Percentiles rank a stretch among this genome's conserved stretches.
Evolutionary conservation across 225 moss, liverwort and hornwort genomes (phyloP).

Genomic region (Bryum argenteum): DNA sequence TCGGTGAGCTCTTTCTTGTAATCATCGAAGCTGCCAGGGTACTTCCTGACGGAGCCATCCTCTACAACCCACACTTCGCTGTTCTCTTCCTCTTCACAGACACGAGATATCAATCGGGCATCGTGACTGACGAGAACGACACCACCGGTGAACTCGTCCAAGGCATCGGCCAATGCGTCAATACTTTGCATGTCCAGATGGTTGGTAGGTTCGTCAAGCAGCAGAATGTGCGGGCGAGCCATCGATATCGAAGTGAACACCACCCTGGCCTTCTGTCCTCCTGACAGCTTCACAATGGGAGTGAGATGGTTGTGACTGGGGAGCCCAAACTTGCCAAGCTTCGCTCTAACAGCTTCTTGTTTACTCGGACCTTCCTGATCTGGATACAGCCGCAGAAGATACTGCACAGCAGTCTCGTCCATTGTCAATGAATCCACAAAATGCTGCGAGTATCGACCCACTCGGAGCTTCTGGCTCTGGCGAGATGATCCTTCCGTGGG

Average conservation of each 20-base stretch:
- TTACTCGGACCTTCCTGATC: conserved; percentile 94
- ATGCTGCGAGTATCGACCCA: conserved; percentile 95
- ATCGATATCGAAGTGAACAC: conserved; percentile 93
- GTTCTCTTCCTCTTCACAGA: conserved; percentile 86
- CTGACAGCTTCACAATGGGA: conserved; percentile 91
- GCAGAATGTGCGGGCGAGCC: conserved; percentile 90
- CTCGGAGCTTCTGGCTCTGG: conserved; percentile 88
- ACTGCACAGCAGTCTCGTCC: conserved; percentile 95
- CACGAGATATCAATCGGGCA: conserved; percentile 87
- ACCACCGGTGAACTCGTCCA: conserved; percentile 89
- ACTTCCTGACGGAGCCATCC: conserved; percentile 77
- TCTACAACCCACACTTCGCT: conserved; percentile 98
- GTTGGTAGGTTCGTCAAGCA: conserved; percentile 94
- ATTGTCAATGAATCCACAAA: conserved; percentile 91
- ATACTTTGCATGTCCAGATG: conserved; percentile 99
- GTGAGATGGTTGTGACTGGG: conserved; percentile 87
- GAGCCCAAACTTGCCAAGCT: conserved; percentile 87
- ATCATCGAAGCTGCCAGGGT: conserved; percentile 83
- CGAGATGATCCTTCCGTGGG: conserved; percentile 75
- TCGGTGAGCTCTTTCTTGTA: conserved; percentile 88
- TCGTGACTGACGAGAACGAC: conserved; percentile 95
- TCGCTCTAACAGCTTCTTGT: conserved; percentile 87
- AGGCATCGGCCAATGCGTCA: conserved; percentile 91
- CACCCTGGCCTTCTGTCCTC: conserved; percentile 96
- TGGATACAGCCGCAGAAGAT: conserved; percentile 82